phyloP scores from a whole-genome alignment of 176 grass and related monocot genomes.

The Oryza longistaminata region DNA sequence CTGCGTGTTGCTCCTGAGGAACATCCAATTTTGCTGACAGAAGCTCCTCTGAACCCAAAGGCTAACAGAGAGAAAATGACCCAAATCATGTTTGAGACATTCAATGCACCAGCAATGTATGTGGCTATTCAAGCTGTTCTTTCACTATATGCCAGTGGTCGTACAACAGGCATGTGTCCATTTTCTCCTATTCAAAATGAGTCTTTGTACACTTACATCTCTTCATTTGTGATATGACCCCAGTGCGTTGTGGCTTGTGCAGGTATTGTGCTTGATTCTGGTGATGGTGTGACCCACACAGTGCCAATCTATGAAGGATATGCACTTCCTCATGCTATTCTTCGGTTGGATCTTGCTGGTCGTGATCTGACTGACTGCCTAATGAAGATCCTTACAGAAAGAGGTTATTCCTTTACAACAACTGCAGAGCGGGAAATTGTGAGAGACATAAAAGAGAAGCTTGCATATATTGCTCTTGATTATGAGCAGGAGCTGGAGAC shows the following conservation, averaged over 20 bases:
- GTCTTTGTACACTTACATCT: not conserved
- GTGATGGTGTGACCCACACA: constrained; percentile 51
- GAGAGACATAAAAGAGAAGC: constrained; percentile 58
- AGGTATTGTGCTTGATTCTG: constrained; percentile 63
- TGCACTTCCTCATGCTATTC: constrained; percentile 60
- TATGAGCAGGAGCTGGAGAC: constrained; percentile 50
- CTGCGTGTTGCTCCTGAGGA: constrained; percentile 52
- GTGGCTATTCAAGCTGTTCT: constrained; percentile 51
- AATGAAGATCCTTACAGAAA: constrained; percentile 59
- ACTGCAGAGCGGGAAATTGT: constrained; percentile 50
- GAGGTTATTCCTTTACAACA: constrained; percentile 54
- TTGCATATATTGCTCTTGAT: constrained; percentile 47
- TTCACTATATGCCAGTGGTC: constrained; percentile 49
- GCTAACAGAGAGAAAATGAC: constrained; percentile 52
- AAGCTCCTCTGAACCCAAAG: constrained; percentile 52
- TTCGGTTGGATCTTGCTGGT: constrained; percentile 51
- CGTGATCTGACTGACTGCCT: constrained; percentile 53
- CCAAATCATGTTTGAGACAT: constrained; percentile 55
- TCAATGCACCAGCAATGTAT: constrained; percentile 53
- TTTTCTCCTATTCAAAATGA: constrained; percentile 21
- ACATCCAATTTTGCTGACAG: constrained; percentile 41
- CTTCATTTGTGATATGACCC: not conserved
- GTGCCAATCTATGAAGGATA: constrained; percentile 57
- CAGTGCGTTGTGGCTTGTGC: constrained; percentile 14
- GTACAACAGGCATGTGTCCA: constrained; percentile 31